Conservation (phyloP, 257 asterid genomes). For the Thymus quinquecostatus region DNA sequence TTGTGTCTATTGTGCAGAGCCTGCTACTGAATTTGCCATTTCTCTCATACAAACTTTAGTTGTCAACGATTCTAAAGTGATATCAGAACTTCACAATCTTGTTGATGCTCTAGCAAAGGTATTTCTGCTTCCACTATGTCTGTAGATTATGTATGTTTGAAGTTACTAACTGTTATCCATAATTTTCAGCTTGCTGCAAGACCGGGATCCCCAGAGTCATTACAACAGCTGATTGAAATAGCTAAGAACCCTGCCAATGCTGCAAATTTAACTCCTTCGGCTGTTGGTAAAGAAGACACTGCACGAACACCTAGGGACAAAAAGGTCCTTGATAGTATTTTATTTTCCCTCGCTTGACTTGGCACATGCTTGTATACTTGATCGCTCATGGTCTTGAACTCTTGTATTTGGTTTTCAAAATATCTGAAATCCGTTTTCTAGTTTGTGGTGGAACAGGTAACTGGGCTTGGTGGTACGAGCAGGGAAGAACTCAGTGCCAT, state of each 20-base stretch:
- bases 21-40: constrained; percentile 90
- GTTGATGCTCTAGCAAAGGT: constrained; percentile 95
- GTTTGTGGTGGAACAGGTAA: constrained; percentile 50
- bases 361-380: neutral
- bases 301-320: constrained; percentile 63
- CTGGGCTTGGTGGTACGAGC: constrained; percentile 53
- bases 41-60: constrained; percentile 78
- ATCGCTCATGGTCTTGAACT: neutral
- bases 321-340: constrained; percentile 51
- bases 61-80: constrained; percentile 63
- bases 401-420: constrained; percentile 13
- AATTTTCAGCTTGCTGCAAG: constrained; percentile 83
- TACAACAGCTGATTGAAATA: constrained; percentile 89
- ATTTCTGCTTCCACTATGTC: constrained; percentile 31
- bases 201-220: constrained; percentile 96
- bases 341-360: neutral
- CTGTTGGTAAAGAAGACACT: constrained; percentile 68
- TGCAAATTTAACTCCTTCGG: constrained; percentile 50
- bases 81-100: constrained; percentile 85
- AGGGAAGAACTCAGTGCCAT: constrained; percentile 55
- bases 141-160: constrained; percentile 3
- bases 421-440: constrained; percentile 6
- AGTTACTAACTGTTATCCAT: constrained; percentile 34
- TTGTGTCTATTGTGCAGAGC: constrained; percentile 61
- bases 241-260: constrained; percentile 80